These are phyloP conservation scores for Chloromonas sp. DNA, from an alignment of 163 green algal genomes.

Conservation along the genomic window DNA sequence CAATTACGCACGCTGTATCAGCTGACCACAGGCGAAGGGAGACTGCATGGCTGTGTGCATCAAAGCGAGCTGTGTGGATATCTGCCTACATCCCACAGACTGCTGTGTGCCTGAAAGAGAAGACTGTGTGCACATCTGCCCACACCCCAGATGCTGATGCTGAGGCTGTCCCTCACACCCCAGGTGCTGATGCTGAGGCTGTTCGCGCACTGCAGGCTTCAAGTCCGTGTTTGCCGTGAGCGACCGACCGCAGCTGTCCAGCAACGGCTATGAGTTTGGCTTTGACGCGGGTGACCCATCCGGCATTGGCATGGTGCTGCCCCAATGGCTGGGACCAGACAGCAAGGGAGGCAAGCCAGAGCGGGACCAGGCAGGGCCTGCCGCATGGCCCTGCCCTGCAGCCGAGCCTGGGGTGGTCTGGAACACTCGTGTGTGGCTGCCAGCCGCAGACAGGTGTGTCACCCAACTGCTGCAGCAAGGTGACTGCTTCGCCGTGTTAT, in stretches of 20 bases:
- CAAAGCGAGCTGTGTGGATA: too few species aligned
- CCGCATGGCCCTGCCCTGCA: neutral
- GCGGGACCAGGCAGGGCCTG: neutral
- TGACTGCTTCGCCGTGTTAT: neutral
- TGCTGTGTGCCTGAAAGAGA: neutral
- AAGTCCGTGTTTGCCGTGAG: conserved; percentile 35
- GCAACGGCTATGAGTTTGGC: conserved; percentile 21
- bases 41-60: too few species aligned
- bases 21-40: too few species aligned
- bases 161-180: neutral
- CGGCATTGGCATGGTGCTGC: conserved; percentile 31
- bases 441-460: neutral
- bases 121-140: neutral
- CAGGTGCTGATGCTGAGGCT: too few species aligned
- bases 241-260: conserved; percentile 23
- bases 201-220: conserved; percentile 8
- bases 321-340: conserved; percentile 5
- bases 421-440: conserved; percentile 12
- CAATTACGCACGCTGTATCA: too few species aligned
- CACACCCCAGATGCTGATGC: neutral
- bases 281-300: conserved; percentile 31
- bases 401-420: neutral
- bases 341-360: neutral
- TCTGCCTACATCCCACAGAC: too few species aligned
- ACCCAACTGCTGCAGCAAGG: neutral